Evolutionary conservation across 2,329 filamentous ascomycete genomes (phyloP).

Genomic region (Passalora sequoiae): DNA sequence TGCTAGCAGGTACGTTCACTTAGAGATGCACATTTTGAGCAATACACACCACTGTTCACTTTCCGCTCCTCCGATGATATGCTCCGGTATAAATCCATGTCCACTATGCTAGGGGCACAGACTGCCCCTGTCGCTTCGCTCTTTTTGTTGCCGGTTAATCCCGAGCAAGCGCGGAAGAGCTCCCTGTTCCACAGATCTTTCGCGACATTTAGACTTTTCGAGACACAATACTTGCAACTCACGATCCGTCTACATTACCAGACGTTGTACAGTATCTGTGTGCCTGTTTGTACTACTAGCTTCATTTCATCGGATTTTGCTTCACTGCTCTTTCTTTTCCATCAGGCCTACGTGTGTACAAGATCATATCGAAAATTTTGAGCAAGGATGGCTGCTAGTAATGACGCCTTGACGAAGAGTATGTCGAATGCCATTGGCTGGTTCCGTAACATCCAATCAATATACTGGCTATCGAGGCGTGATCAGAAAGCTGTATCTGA

Average conservation of each 20-base stretch:
- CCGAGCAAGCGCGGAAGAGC: too few species aligned
- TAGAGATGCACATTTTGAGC: too few species aligned
- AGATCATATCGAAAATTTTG: not conserved
- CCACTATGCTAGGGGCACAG: too few species aligned
- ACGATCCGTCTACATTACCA: not conserved
- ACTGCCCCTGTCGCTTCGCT: too few species aligned
- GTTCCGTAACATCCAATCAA: not conserved
- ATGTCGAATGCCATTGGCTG: constrained; percentile 5
- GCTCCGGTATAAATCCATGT: too few species aligned
- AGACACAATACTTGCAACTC: not conserved
- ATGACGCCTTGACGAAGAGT: constrained; percentile 9
- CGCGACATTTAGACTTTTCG: not conserved
- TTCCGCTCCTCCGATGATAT: too few species aligned
- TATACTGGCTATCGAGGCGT: not conserved
- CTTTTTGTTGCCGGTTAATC: too few species aligned
- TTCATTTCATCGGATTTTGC: constrained; percentile 1
- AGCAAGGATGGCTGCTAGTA: constrained; percentile 10
- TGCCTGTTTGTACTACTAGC: constrained; percentile 1
- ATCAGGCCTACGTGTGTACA: not conserved
- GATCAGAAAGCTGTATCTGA: not conserved
- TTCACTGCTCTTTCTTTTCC: constrained; percentile 1
- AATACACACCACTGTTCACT: too few species aligned
- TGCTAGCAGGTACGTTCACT: too few species aligned
- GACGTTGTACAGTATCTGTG: constrained; percentile 2
- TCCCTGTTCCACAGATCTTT: not conserved